Conservation (phyloP, 768 basidiomycete genomes). For the Megacollybia marginata region DNA sequence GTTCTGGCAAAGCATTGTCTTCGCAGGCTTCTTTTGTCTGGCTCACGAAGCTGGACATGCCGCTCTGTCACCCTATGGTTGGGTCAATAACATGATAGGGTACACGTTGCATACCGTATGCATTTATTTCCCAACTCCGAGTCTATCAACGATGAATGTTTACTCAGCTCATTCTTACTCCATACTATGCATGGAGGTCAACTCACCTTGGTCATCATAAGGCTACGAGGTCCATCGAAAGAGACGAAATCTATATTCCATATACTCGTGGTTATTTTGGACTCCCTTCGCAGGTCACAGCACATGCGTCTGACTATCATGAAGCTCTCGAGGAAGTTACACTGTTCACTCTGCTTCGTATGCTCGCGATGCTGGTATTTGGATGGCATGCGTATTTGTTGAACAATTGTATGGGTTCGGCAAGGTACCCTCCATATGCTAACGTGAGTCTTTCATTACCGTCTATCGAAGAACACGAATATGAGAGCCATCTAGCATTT, state of each 20-base stretch:
- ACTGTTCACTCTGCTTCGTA: constrained; percentile 38
- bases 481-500: background rate
- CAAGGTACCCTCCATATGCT: constrained; percentile 33
- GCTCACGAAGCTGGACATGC: no score
- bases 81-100: constrained; percentile 43
- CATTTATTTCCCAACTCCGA: no score
- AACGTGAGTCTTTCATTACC: constrained; percentile 35
- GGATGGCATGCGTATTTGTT: constrained; percentile 23
- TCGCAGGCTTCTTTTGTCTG: constrained; percentile 56
- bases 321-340: constrained; percentile 46
- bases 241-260: constrained; percentile 70
- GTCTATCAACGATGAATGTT: constrained; percentile 2
- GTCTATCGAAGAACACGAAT: constrained; percentile 37
- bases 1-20: constrained; percentile 51
- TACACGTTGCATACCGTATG: constrained; percentile 39
- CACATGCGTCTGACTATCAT: constrained; percentile 33
- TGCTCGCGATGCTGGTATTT: constrained; percentile 36
- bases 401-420: constrained; percentile 39
- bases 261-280: constrained; percentile 31
- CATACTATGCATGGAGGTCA: constrained; percentile 61
- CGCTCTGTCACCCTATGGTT: constrained; percentile 34
- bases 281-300: constrained; percentile 33
- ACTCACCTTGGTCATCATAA: constrained; percentile 58
- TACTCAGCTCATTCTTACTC: constrained; percentile 46
- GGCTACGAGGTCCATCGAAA: constrained; percentile 46